Base-by-base conservation (phyloP, 2,329 filamentous ascomycete species). In the Paraphoma chrysanthemicola region DNA sequence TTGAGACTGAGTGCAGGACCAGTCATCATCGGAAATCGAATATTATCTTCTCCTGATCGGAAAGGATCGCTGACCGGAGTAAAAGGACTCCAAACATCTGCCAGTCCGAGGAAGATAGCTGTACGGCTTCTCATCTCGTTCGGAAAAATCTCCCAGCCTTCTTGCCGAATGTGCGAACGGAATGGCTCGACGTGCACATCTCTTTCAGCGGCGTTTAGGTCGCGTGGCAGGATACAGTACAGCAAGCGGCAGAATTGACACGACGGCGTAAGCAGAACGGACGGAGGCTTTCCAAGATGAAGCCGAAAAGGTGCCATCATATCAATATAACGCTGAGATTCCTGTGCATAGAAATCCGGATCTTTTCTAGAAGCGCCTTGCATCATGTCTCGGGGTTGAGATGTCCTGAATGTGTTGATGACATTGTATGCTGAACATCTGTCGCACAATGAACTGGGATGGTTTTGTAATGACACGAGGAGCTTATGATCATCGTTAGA, bases 151-250 rank as follows among this genome's bases (percentile, higher is more conserved):
- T 47, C 44, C 44, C 44, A 47, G 14, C 44, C 44, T 9, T 47
- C 44, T 28, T 47, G 44, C 28, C 44, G 44, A 14, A 33, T 33
- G 17, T 47, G 44, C 5, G 44, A 30, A 9, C 44, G 44, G 16
- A 28, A 47, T 30, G 44, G 44, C 28, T 47, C 44, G 30, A 44
- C 10, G 28, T 36, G 38, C n/a, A 44, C 42, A 17, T 44, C 17
- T 17, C 16, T 14, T 6, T 44, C 48, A 4, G 42, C 38, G 10
- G 48, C 12, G 11, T 14, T 23, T 10, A 29, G 2, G 23, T 44
- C 48, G 11, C 39, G 17, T 18, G 48, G 48, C 38, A 51, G 39
- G n/a, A 51, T 51, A n/a, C 38, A 33, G 18, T 51, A 51, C 17
- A 51, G 38, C n/a, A 51, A 18, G 5, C 48, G 38, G 30, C 48